phyloP scores from a whole-genome alignment of 768 basidiomycete species.

The Tylopilus sp. region DNA sequence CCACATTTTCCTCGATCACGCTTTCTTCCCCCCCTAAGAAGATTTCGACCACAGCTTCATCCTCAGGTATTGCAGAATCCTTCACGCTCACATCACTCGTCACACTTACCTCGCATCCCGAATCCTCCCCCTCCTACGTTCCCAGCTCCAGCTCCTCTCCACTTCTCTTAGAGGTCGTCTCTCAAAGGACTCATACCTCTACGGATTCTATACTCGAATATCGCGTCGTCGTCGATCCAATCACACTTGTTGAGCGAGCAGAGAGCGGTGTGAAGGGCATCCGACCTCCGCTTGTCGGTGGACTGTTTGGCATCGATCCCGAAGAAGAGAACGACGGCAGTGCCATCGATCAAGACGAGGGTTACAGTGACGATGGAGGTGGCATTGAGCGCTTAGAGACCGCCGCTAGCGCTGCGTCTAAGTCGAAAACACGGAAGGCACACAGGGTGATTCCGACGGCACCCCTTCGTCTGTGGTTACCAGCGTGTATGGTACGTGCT shows the following conservation, averaged over 20 bases:
- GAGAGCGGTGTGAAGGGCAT: conserved; percentile 65
- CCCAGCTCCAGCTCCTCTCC: conserved; percentile 33
- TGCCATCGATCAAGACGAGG: conserved; percentile 31
- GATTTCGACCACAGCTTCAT: background rate
- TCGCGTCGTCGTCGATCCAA: conserved; percentile 72
- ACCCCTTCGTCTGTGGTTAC: conserved; percentile 74
- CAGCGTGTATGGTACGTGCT: conserved; percentile 69
- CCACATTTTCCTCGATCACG: conserved; percentile 9
- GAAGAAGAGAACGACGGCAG: conserved; percentile 46
- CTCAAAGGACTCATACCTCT: conserved; percentile 59
- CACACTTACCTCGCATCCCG: conserved; percentile 5
- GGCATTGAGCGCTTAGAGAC: conserved; percentile 25
- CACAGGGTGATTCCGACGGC: conserved; percentile 40
- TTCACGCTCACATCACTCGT: conserved; percentile 18
- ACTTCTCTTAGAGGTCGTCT: conserved; percentile 65
- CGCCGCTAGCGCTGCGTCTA: conserved; percentile 20
- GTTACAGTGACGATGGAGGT: conserved; percentile 38
- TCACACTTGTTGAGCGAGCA: conserved; percentile 58
- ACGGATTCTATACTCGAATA: conserved; percentile 76
- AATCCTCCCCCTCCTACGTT: conserved; percentile 18
- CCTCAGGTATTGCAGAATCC: background rate
- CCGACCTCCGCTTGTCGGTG: conserved; percentile 43
- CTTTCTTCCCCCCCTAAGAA: conserved; percentile 19
- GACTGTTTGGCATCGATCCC: conserved; percentile 37
- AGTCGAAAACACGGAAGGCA: conserved; percentile 23